Evolutionary conservation across 345 rosid genomes (phyloP), one percentile per base, ranked within the genome.

Genomic region (Hibiscus mutabilis): DNA sequence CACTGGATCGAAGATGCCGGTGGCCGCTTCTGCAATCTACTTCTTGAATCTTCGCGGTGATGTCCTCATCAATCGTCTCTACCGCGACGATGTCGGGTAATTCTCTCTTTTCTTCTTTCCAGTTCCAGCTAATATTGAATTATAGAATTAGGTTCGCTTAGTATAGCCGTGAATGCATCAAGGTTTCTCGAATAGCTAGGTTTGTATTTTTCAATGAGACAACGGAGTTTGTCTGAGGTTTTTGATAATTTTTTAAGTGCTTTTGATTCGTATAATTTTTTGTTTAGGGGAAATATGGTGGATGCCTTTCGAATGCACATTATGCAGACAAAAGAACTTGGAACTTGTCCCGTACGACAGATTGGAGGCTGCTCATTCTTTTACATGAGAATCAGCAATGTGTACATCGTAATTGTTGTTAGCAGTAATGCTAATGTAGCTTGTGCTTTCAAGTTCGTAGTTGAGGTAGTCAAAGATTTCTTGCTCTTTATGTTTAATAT

Each of bases 21-120:
- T 57, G 61, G 61, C 61, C 33, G 61, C 61, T 57, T 57, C 61
- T 22, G 61, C 61, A 27, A 79, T 96, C 84, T 96, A 92, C 86
- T 96, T 96, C 85, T 80, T 96, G 52, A 96, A 96, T 81, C 97
- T 96, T 76, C 96, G 98, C 37, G 98, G 99, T 68, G 98, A 96
- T 77, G 95, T 96, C 70, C 98, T 96, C 80, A 96, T 96, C 82
- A 96, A 96, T 76, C 97, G 98, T 75, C 94, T 92, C 67, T 96
- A 92, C 79, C 61, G 61, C 29, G 61, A 57, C 33, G 61, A 57
- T 57, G 61, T 57, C 61, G 61, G 61, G 61, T 57, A 57, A 24
- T 5, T 22, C 29, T 57, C 33, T 57, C 0, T 11, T 4, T 51
- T 25, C 3, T 68, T 4, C 55, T 11, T 6, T 47, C 15, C 70